phyloP scores from a whole-genome alignment of 2,329 filamentous ascomycete genomes.

The Clarireedia hainanense region DNA sequence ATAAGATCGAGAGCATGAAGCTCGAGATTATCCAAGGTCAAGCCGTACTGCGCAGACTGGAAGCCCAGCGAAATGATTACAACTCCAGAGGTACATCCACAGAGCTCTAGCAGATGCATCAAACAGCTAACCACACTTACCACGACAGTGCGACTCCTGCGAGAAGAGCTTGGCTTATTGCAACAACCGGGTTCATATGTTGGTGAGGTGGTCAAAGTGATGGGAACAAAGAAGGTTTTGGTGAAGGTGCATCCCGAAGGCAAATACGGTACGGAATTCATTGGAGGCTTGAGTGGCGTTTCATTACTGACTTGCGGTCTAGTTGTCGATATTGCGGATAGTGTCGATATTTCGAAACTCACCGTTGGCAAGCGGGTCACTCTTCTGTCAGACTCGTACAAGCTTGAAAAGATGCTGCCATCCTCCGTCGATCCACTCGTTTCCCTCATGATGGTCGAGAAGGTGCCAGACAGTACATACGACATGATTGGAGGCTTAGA shows the following conservation, averaged over 20 bases:
- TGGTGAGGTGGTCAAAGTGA: conserved; percentile 99
- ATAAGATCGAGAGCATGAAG: conserved; percentile 99
- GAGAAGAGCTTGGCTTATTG: conserved; percentile 90
- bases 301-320: neutral
- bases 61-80: conserved; percentile 98
- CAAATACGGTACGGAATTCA: conserved; percentile 76
- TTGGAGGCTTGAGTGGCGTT: neutral
- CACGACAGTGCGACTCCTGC: conserved; percentile 66
- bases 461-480: conserved; percentile 98
- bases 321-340: conserved; percentile 96
- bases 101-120: neutral
- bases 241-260: conserved; percentile 99
- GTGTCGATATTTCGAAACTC: conserved; percentile 90
- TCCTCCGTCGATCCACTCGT: conserved; percentile 97
- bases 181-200: conserved; percentile 98
- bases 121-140: conserved; percentile 15
- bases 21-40: conserved; percentile 99
- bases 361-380: conserved; percentile 97
- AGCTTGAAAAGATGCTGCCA: conserved; percentile 95
- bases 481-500: conserved; percentile 99
- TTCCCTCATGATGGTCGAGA: conserved; percentile 99
- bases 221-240: conserved; percentile 98
- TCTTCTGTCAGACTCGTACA: conserved; percentile 93
- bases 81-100: conserved; percentile 62
- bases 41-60: conserved; percentile 85